phyloP scores from a whole-genome alignment of 768 basidiomycete genomes.

The Suillus weaverae region DNA sequence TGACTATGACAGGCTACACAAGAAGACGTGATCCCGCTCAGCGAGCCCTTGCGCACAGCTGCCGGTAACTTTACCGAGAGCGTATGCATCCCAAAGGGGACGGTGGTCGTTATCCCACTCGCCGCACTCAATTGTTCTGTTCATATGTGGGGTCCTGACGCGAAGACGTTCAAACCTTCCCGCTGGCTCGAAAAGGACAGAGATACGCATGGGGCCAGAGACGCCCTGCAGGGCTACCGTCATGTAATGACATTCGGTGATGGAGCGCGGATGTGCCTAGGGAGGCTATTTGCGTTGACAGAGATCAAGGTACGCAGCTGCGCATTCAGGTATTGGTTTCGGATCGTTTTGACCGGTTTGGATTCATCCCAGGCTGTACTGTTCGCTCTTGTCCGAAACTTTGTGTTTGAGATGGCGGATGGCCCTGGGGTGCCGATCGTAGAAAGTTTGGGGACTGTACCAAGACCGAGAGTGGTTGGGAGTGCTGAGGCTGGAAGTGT shows the following conservation, averaged over 20 bases:
- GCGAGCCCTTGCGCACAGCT: conserved; percentile 28
- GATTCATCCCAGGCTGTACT: conserved; percentile 29
- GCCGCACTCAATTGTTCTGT: conserved; percentile 40
- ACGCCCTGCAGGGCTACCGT: conserved; percentile 37
- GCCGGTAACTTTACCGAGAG: conserved; percentile 29
- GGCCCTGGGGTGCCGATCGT: conserved; percentile 38
- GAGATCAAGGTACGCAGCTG: conserved; percentile 38
- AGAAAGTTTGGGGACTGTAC: conserved; percentile 30
- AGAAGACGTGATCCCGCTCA: conserved; percentile 41
- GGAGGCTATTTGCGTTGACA: conserved; percentile 43
- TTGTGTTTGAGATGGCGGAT: conserved; percentile 30
- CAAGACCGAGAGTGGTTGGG: conserved; percentile 34
- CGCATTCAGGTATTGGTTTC: too few relatives aligned
- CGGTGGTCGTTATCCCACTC: conserved; percentile 39
- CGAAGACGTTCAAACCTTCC: conserved; percentile 42
- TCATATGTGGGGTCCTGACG: conserved; percentile 46
- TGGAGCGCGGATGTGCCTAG: conserved; percentile 46
- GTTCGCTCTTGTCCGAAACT: conserved; percentile 41
- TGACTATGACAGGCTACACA: conserved; percentile 29
- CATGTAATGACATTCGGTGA: conserved; percentile 47
- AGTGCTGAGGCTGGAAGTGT: conserved; percentile 15
- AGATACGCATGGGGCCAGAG: conserved; percentile 17
- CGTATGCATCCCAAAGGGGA: conserved; percentile 40
- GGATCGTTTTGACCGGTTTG: background rate
- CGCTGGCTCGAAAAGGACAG: conserved; percentile 40